Evolutionary conservation across 164 flowering plant genomes (phyloP), one percentile per base, ranked within the genome.

Genomic region (Nymphaea colorata): DNA sequence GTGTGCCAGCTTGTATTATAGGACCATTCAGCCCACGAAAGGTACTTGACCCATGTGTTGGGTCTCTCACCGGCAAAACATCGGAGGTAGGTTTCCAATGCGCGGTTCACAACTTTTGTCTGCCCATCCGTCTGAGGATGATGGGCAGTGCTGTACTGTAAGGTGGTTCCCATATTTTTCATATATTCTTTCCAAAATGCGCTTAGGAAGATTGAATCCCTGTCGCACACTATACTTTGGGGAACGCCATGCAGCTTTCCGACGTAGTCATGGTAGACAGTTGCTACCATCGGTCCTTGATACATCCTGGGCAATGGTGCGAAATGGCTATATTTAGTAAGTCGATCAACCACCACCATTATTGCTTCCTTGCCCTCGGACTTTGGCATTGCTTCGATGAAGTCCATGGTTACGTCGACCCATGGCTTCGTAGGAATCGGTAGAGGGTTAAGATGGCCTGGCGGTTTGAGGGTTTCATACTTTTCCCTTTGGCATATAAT

Each of bases 111-210:
- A 8, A 43, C 55, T n/a, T 61, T 3, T 2, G 63, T 61, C 41
- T 61, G 63, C 10, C 63, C 63, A 61, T 66, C 67, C 55, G 59
- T 66, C 3, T 66, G 67, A 3, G 57, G 57, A 55, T 66, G 67
- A 11, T 44, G 6, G 2, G 63, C 4, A 5, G 57, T 6, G 4
- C n/a, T 15, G 10, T 43, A 43, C 0, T 66, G 53, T 16, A 44
- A 36, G 4, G 4, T n/a, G 7, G 57, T 3, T 3, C 67, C 59
- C 25, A 12, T 17, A 3, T 17, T 16, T 3, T 15, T 66, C 11
- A 66, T 43, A 2, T 43, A 44, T 11, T 44, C 67, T 55, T 11
- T n/a, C 67, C 67, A 66, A 18, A 66, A 66, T 14, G 43, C 8
- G 3, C 3, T 7, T 10, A 18, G 5, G 3, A 66, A 66, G 4